These are phyloP conservation scores for Cornus controversa DNA, from an alignment of 148 eudicot species.

Conservation along the genomic window DNA sequence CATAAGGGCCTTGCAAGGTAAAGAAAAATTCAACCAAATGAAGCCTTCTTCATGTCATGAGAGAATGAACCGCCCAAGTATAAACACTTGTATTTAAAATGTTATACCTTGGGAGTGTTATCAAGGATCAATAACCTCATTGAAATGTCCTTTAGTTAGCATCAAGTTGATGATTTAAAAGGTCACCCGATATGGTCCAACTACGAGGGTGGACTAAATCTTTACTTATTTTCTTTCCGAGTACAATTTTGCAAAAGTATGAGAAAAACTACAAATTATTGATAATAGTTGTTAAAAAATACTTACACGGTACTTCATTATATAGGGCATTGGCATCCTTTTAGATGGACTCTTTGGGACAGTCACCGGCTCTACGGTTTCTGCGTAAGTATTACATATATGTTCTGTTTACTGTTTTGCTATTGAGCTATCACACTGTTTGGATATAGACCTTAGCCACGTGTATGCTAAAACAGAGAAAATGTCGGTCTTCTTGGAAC, in stretches of 20 bases:
- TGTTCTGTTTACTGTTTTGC: neutral
- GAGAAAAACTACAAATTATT: neutral
- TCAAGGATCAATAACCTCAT: too few species aligned
- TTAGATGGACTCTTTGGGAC: conserved; percentile 94
- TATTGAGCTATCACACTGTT: neutral
- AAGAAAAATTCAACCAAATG: too few species aligned
- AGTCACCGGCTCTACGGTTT: conserved; percentile 86
- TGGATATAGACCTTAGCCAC: conserved; percentile 3
- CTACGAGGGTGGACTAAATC: too few species aligned
- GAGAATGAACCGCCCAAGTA: too few species aligned
- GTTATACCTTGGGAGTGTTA: too few species aligned
- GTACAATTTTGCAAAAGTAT: neutral
- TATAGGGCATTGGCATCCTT: conserved; percentile 86
- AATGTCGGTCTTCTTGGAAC: conserved; percentile 92
- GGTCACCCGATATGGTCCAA: too few species aligned
- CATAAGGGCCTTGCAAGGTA: too few species aligned
- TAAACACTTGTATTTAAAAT: too few species aligned
- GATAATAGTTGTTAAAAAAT: neutral
- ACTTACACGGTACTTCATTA: neutral
- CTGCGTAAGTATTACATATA: conserved; percentile 55
- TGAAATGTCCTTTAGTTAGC: too few species aligned
- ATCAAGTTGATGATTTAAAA: too few species aligned
- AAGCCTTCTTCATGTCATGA: too few species aligned
- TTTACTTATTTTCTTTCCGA: too few species aligned
- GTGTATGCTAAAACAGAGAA: conserved; percentile 50